A percentile compares a stretch with the other conserved stretches of the same genome.
Evolutionary conservation across 2,329 filamentous ascomycete genomes (phyloP).

Genomic region (Acephala macrosclerotiorum): DNA sequence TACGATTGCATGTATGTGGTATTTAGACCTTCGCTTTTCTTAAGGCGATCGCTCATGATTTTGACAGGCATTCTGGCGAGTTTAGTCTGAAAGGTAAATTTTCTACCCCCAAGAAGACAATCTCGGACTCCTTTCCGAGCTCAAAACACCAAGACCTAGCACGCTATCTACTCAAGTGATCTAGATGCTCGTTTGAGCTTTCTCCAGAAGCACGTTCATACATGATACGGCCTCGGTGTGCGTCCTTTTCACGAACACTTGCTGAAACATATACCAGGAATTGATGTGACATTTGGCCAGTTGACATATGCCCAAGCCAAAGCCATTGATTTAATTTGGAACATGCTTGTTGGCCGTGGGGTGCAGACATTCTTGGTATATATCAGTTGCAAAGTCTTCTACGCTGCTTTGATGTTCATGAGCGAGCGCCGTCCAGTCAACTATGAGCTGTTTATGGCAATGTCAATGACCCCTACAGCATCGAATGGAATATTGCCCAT

Average conservation of each 20-base stretch:
- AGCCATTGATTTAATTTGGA: conserved; percentile 12
- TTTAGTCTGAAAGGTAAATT: conserved; percentile 5
- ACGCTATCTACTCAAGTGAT: no score
- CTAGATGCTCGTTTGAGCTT: no score
- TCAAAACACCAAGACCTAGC: no score
- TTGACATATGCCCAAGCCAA: conserved; percentile 16
- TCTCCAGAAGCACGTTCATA: no score
- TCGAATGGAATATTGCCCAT: background rate
- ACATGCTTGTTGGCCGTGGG: conserved; percentile 10
- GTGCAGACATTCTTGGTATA: conserved; percentile 4
- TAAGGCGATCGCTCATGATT: no score
- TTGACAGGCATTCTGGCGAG: conserved; percentile 6
- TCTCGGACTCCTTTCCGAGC: no score
- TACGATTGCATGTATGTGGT: conserved; percentile 11
- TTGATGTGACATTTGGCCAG: conserved; percentile 10
- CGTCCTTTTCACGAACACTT: background rate
- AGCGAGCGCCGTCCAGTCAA: conserved; percentile 7
- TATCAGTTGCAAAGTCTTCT: conserved; percentile 9
- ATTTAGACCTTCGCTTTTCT: background rate
- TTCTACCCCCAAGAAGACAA: background rate
- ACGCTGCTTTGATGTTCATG: conserved; percentile 6
- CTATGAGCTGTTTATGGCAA: conserved; percentile 11
- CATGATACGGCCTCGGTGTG: no score
- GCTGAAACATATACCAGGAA: conserved; percentile 1
- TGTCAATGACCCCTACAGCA: background rate